These are phyloP conservation scores for Solanum pimpinellifolium DNA, from an alignment of 257 asterid species.

Conservation along the genomic window DNA sequence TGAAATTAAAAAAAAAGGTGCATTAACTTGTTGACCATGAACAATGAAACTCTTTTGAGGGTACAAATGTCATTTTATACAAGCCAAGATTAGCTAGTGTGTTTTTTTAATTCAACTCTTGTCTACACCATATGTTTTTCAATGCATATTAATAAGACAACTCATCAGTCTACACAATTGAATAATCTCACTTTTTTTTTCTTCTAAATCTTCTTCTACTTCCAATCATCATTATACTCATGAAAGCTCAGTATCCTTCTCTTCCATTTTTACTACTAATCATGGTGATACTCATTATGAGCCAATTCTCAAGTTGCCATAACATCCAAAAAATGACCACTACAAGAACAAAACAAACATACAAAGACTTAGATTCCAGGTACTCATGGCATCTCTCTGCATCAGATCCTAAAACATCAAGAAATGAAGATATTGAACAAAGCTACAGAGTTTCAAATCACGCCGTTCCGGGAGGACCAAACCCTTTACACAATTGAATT, in stretches of 20 bases:
- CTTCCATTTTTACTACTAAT: conserved; percentile 9
- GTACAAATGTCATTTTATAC: conserved; percentile 10
- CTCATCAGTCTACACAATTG: conserved; percentile 10
- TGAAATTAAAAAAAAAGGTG: not conserved
- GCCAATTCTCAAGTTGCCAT: conserved; percentile 20
- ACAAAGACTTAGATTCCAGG: not conserved
- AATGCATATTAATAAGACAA: conserved; percentile 16
- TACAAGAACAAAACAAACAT: not conserved
- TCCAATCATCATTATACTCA: not conserved
- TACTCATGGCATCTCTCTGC: not conserved
- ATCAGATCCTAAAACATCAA: conserved; percentile 12
- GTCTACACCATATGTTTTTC: conserved; percentile 1
- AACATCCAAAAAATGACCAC: not conserved
- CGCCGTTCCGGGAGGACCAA: conserved; percentile 45
- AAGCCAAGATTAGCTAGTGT: not conserved
- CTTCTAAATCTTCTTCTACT: not conserved
- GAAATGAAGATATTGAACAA: not conserved
- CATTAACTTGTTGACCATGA: not conserved
- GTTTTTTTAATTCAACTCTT: not conserved
- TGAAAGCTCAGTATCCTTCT: conserved; percentile 18
- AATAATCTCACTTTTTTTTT: not conserved
- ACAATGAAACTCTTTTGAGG: not conserved
- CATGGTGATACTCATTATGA: conserved; percentile 1
- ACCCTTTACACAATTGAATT: conserved; percentile 46
- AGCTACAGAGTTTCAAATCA: conserved; percentile 23